Base-by-base conservation (phyloP, 2,329 filamentous ascomycete species). In the Sclerotinia borealis region DNA sequence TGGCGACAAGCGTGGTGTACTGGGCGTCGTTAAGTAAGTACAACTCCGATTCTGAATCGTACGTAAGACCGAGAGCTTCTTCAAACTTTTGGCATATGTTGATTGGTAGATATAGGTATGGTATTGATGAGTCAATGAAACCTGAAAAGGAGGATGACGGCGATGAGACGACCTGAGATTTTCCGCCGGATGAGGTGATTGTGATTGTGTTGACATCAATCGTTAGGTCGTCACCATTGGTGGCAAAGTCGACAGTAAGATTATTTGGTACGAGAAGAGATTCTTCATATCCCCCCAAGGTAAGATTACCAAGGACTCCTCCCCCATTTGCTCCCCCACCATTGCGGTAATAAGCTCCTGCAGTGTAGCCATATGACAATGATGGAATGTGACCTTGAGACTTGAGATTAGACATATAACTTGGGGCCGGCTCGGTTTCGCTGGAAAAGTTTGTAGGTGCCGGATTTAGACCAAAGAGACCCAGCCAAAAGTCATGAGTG, bases 351-450 rank as follows among this genome's bases (percentile, higher is more conserved):
- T 71, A 72, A 25, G 75, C 76, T 2, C 77, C 77, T 7, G 77
- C 77, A 8, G 77, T 78, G 63, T 78, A 79, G 56, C 76, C 77
- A 74, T 77, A 79, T 56, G 76, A 78, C 17, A 78, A 65, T 63
- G 76, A 78, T 9, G 77, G 77, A 31, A 78, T 78, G 22, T 71
- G 61, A 5, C 72, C 70, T 37, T 76, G 68, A 25, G 74, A 68
- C 64, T 77, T 78, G 7, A 79, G 68, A 0, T 72, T 74, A 8
- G 73, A 73, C 50, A 79, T 66, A 43, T 77, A 77, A 13, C 76
- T 76, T 8, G 72, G 69, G 9, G 73, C 63, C 4, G 64, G 64
- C 34, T 54, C 51, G 29, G 54, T 64, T 41, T 45, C 56, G 11
- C 52, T 56, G 4, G 68, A 66, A 39, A 71, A 68, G 31, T 65